phyloP scores from a whole-genome alignment of 805 yeast genomes.

The Ogataea wickerhamii region DNA sequence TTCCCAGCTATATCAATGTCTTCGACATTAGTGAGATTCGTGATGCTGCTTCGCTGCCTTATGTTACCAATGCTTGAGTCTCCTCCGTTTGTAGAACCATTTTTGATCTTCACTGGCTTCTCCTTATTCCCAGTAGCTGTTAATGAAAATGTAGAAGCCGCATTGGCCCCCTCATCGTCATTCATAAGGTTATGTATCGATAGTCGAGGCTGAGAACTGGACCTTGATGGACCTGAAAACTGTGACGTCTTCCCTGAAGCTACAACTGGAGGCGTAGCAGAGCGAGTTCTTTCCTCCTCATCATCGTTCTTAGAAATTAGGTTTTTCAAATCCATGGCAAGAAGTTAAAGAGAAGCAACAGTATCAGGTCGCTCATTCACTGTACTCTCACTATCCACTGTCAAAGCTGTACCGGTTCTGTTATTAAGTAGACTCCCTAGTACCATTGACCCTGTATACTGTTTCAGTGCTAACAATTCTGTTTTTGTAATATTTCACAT shows the following conservation, averaged over 20 bases:
- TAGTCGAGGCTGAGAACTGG: constrained; percentile 26
- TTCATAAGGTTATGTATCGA: constrained; percentile 33
- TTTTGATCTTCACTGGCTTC: neutral
- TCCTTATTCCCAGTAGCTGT: neutral
- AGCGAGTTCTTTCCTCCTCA: constrained; percentile 10
- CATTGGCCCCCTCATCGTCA: constrained; percentile 15
- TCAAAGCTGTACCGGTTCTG: too few relatives aligned
- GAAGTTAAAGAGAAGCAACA: too few relatives aligned
- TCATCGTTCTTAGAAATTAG: constrained; percentile 28
- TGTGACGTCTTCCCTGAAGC: constrained; percentile 3
- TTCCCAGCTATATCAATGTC: constrained; percentile 43
- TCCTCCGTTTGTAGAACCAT: neutral
- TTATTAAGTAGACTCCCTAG: too few relatives aligned
- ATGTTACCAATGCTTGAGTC: constrained; percentile 5
- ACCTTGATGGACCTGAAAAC: constrained; percentile 8
- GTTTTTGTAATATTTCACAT: too few relatives aligned
- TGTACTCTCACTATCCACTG: too few relatives aligned
- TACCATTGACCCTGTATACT: too few relatives aligned
- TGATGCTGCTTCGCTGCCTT: constrained; percentile 28
- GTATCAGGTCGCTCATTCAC: too few relatives aligned
- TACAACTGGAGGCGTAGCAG: constrained; percentile 4
- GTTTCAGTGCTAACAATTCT: too few relatives aligned
- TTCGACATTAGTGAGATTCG: constrained; percentile 41
- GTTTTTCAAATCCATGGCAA: constrained; percentile 32
- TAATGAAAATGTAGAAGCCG: neutral